Evolutionary conservation across 2,329 filamentous ascomycete species (phyloP), one percentile per base, ranked within the genome.

Genomic region (Colletotrichum phormii): DNA sequence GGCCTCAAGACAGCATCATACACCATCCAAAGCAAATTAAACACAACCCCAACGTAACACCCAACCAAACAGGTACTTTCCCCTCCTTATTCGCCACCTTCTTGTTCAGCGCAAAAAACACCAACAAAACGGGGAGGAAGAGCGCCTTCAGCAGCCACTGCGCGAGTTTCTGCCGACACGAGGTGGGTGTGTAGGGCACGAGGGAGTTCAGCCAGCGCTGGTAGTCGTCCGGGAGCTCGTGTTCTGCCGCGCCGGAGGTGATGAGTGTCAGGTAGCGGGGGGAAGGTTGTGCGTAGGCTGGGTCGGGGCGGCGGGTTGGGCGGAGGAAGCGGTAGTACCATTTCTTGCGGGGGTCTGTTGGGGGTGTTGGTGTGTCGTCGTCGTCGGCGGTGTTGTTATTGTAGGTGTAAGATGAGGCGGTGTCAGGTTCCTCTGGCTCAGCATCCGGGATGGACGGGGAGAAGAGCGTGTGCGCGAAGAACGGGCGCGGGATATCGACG

Each of bases 381-480:
- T 33, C 67, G 37, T 69, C 62, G 11, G 57, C 64, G 22, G 18
- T 61, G 15, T 57, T 60, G 9, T 37, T 54, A 9, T 64, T 79
- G 49, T 81, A 77, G 58, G 76, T 79, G 66, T 18, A 6, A 15
- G 2, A 18, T 6, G 13, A 42, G 13, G 35, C 12, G 35, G 12
- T 12, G 37, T 42, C 37, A 7, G 37, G 37, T 15, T 42, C 37
- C 5, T 75, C 79, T 63, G 67, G 81, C 46, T 8, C 77, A 67
- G 57, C 74, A 5, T 81, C 80, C 3, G 86, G 84, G 6, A 88
- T 74, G 12, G 83, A 82, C 1, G 94, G 93, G 0, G 93, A 93
- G 79, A 94, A 94, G 0, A 99, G 88, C 0, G 96, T 98, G 79
- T 95, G 94, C 1, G 95, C 95, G 77, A 94, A 89, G 84, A 98